Evolutionary conservation across 2,329 filamentous ascomycete species (phyloP), one percentile per base, ranked within the genome.

Genomic region (Beauveria scarabaeidicola): DNA sequence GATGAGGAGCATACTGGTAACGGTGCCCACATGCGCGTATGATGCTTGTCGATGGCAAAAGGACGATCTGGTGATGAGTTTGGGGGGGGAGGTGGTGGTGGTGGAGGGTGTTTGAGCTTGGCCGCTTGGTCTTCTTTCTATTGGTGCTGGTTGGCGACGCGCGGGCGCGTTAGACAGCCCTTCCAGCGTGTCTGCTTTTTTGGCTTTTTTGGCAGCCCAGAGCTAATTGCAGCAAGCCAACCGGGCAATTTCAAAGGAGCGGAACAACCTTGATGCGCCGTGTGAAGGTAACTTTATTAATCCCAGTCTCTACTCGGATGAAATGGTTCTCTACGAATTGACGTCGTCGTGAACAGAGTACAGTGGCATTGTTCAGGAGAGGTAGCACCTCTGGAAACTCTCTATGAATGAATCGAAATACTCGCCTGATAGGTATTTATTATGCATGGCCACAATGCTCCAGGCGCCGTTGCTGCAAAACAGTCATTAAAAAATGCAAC

Each of bases 1-100:
- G 75, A 95, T 90, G 76, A 97, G 84, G 78, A 86, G 87, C 89
- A 93, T 92, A 61, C 63, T 69, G 67, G 59, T 40, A 23, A 38
- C 5, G 43, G 23, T 59, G 47, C 58, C 61, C 57, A 43, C 52
- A 60, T 57, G 57, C 53, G 51, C 51, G 23, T 36, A 40, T 38
- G 19, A 21, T n/a, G 44, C 44, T 11, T 44, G 40, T 52, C 56
- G 56, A 58, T 58, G 56, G 56, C n/a, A 9, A n/a, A 36, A 27
- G 44, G n/a, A n/a, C 25, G 36, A 23, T 23, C 15, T 58, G 52
- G 52, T 9, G 48, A 52, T 58, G 54, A 29, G 19, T 27, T 58
- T 17, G 43, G 8, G 43, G 44, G 43, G 38, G 23, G 7, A 6
- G 40, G n/a, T 27, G 38, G 21, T 29, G n/a, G 54, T 50, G 54